Conservation (phyloP, 768 basidiomycete species). For the Phaffia australis region DNA sequence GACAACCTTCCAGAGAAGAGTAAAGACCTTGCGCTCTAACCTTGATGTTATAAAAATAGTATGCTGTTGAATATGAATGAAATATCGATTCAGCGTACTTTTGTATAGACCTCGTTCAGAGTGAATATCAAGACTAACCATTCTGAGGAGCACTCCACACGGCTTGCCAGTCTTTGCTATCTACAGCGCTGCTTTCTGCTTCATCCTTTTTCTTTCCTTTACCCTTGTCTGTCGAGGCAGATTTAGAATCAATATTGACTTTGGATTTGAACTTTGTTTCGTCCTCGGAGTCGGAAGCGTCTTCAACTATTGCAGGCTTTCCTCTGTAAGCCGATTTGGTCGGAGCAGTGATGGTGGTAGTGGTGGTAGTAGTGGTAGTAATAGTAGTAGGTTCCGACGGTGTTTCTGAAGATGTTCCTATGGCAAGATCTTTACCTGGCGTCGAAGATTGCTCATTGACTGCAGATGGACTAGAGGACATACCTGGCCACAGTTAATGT, state of each 20-base stretch:
- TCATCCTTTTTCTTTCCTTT: background rate
- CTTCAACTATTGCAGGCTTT: conserved; percentile 19
- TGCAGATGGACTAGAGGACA: too few relatives aligned
- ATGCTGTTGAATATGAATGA: background rate
- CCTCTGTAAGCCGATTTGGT: background rate
- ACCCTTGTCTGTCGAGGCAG: background rate
- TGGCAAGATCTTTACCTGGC: too few relatives aligned
- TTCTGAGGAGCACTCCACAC: conserved; percentile 21
- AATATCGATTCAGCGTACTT: background rate
- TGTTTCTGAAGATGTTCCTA: too few relatives aligned
- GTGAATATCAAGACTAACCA: background rate
- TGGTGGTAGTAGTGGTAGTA: background rate
- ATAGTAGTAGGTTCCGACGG: background rate
- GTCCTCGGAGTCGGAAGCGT: conserved; percentile 19
- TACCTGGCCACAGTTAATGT: too few relatives aligned
- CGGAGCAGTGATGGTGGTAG: background rate
- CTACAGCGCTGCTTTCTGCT: background rate
- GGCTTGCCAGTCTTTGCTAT: conserved; percentile 14
- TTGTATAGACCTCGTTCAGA: background rate
- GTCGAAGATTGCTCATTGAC: too few relatives aligned
- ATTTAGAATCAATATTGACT: background rate
- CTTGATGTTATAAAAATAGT: conserved; percentile 14
- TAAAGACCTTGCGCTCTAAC: background rate
- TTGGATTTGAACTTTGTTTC: background rate
- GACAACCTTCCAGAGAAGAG: background rate